These are phyloP conservation scores for Tricharina praecox DNA, from an alignment of 495 filamentous ascomycete species.

Conservation along the genomic window DNA sequence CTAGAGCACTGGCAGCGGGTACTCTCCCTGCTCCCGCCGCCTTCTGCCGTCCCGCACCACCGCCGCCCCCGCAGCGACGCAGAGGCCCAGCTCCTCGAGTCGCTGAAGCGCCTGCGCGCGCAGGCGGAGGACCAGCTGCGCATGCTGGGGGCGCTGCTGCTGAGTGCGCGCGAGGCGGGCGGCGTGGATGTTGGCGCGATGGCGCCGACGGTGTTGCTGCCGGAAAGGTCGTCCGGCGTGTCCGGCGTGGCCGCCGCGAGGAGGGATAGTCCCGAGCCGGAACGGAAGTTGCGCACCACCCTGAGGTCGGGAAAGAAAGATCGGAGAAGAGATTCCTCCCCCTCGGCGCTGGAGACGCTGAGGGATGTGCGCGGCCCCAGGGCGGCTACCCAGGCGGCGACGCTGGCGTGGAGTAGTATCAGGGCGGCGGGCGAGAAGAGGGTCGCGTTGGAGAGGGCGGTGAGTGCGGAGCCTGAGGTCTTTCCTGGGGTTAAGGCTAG, in stretches of 20 bases:
- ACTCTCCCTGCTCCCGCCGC: constrained; percentile 56
- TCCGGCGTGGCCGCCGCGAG: constrained; percentile 25
- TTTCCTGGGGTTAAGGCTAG: neutral
- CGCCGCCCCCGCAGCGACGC: constrained; percentile 67
- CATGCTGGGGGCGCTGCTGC: constrained; percentile 66
- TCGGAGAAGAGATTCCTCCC: constrained; percentile 8
- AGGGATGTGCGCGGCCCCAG: neutral
- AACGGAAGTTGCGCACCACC: constrained; percentile 68
- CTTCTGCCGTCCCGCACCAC: neutral
- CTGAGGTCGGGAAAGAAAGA: constrained; percentile 29
- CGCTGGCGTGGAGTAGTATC: constrained; percentile 60
- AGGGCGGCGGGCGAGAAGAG: constrained; percentile 26
- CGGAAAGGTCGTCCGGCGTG: neutral
- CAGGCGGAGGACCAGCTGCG: constrained; percentile 92
- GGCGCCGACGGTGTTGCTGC: neutral
- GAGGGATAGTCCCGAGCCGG: constrained; percentile 55
- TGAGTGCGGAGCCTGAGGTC: neutral
- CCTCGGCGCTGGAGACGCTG: neutral
- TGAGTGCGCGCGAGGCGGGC: constrained; percentile 42
- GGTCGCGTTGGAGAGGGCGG: neutral
- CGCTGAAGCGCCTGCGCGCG: constrained; percentile 62
- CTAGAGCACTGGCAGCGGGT: constrained; percentile 81
- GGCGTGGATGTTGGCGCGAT: neutral
- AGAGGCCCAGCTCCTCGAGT: constrained; percentile 66
- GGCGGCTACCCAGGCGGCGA: constrained; percentile 69